A percentile compares a stretch with the other conserved stretches of the same genome.
Evolutionary conservation across 192 early-diverging fungal species (phyloP).

Genomic region (Dissophora globulifera): DNA sequence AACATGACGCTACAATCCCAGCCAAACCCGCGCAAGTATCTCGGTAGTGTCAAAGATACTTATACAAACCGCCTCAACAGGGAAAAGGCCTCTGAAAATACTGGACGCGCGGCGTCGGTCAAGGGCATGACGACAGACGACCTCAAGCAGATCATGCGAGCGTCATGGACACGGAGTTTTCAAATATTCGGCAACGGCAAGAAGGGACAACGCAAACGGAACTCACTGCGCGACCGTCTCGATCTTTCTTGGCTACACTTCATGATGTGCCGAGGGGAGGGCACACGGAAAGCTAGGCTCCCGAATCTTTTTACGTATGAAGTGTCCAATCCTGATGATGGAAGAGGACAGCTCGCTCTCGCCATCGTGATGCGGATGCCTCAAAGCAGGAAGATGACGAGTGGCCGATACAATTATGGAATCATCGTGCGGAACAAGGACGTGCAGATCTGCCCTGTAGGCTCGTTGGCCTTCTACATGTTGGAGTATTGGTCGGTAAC

Average conservation of each 20-base stretch:
- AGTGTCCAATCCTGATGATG: neutral
- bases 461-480: slow-evolving; percentile 8
- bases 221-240: slow-evolving; percentile 1
- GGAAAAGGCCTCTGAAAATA: neutral
- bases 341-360: slow-evolving; percentile 1
- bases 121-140: neutral
- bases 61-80: neutral
- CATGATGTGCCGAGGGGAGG: slow-evolving; percentile 25
- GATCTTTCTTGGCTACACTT: slow-evolving; percentile 16
- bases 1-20: neutral
- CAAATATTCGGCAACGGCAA: neutral
- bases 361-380: slow-evolving; percentile 10
- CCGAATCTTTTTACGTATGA: slow-evolving; percentile 9
- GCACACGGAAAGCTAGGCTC: neutral
- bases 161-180: slow-evolving; percentile 8
- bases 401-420: neutral
- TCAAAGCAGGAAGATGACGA: slow-evolving; percentile 1
- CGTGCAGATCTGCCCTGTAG: slow-evolving; percentile 17
- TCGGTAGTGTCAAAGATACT: neutral
- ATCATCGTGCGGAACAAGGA: slow-evolving; percentile 19
- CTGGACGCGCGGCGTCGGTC: neutral
- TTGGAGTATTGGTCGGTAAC: slow-evolving; percentile 22
- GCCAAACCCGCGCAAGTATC: slow-evolving; percentile 12
- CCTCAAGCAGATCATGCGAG: neutral
- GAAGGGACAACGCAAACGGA: neutral